Evolutionary conservation across 352 stramenopile genomes (phyloP).

Genomic region (Phytophthora idaei): DNA sequence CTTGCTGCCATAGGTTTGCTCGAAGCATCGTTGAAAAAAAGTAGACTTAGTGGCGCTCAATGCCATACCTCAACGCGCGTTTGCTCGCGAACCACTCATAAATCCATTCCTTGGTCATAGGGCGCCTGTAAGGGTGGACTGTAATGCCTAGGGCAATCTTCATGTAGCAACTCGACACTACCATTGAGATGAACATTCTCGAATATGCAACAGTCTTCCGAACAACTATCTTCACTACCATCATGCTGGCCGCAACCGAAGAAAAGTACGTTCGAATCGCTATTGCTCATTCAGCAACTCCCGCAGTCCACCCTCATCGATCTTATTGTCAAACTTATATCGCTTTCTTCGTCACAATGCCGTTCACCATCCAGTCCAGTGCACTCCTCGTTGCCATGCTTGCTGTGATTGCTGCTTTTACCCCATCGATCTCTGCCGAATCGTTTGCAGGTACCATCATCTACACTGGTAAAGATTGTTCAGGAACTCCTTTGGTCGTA

Average conservation of each 20-base stretch:
- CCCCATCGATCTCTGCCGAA: not conserved
- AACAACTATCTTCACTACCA: slow-evolving; percentile 4
- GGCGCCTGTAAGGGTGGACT: too few relatives aligned
- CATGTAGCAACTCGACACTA: too few relatives aligned
- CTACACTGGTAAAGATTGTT: slow-evolving; percentile 22
- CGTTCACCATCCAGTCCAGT: slow-evolving; percentile 1
- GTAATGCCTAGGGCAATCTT: too few relatives aligned
- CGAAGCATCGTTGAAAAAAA: too few relatives aligned
- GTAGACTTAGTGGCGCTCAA: too few relatives aligned
- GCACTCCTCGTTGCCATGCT: slow-evolving; percentile 1
- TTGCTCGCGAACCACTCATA: too few relatives aligned
- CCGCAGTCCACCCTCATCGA: slow-evolving; percentile 5
- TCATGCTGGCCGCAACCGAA: slow-evolving; percentile 1
- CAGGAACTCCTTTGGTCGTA: slow-evolving; percentile 25
- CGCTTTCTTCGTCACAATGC: slow-evolving; percentile 12
- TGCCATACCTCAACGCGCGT: too few relatives aligned
- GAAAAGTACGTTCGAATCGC: not conserved
- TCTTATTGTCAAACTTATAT: slow-evolving; percentile 26
- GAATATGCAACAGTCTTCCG: not conserved
- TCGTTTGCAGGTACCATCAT: slow-evolving; percentile 14
- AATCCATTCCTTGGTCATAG: too few relatives aligned
- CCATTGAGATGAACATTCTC: too few relatives aligned
- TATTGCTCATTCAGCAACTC: slow-evolving; percentile 2
- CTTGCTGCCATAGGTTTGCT: too few relatives aligned
- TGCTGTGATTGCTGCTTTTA: slow-evolving; percentile 20